Evolutionary conservation across 129 eudicot genomes (phyloP).

Genomic region (Helichrysum umbraculigerum): DNA sequence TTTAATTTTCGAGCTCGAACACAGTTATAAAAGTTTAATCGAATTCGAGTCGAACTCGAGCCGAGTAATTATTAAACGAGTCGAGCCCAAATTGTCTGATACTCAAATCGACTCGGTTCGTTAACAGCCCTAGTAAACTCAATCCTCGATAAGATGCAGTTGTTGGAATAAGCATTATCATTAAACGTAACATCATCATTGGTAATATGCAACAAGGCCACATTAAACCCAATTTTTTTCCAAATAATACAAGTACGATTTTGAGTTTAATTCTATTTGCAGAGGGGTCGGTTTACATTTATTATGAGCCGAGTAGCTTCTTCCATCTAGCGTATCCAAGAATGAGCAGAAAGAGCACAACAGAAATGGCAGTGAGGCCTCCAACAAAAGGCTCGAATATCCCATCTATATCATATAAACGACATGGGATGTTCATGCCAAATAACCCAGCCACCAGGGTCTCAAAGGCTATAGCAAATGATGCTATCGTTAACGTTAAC

Average conservation of each 20-base stretch:
- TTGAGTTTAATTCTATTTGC: conserved; percentile 6
- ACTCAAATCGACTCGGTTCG: too few relatives aligned
- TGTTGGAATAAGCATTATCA: conserved; percentile 18
- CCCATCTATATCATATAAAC: conserved; percentile 35
- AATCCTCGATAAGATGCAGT: neutral
- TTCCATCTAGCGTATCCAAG: conserved; percentile 95
- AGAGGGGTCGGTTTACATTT: conserved; percentile 13
- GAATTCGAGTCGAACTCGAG: too few relatives aligned
- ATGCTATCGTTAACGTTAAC: conserved; percentile 76
- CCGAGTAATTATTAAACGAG: too few relatives aligned
- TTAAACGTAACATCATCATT: conserved; percentile 12
- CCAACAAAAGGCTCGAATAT: conserved; percentile 53
- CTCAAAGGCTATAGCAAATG: conserved; percentile 84
- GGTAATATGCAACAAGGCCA: conserved; percentile 15
- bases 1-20: too few relatives aligned
- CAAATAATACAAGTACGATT: neutral
- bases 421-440: conserved; percentile 88
- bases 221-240: conserved; percentile 15
- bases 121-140: too few relatives aligned
- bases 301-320: conserved; percentile 87
- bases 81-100: too few relatives aligned
- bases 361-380: conserved; percentile 44
- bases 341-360: conserved; percentile 59
- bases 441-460: conserved; percentile 72
- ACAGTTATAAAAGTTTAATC: too few relatives aligned